Evolutionary conservation across 2,329 filamentous ascomycete species (phyloP), one percentile per base, ranked within the genome.

Genomic region (Xylaria sp.): DNA sequence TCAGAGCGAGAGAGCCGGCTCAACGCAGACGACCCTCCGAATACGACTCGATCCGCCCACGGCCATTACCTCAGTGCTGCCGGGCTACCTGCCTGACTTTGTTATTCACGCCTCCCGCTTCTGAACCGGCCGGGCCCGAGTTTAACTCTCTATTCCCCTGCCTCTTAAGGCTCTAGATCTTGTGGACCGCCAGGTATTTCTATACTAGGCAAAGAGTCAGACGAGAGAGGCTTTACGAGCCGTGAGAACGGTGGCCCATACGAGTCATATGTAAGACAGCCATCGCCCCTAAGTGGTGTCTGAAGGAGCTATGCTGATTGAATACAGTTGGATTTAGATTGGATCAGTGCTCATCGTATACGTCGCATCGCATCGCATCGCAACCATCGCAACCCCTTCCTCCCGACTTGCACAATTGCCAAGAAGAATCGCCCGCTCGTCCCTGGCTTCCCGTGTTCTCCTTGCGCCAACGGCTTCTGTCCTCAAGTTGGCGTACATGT

Each of bases 251-350:
- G 38, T 53, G 29, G 47, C 47, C n/a, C 11, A 47, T 36, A 51
- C 49, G 33, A 61, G 42, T 51, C 25, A 36, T 36, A 55, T 58
- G 53, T 20, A 39, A 50, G 38, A 27, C 13, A 27, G n/a, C 17
- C 9, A 27, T 2, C n/a, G 1, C 7, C 31, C 44, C 36, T 7
- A 22, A 38, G 25, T 7, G 9, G 13, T 20, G 20, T 42, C 27
- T 25, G 22, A 22, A 51, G 38, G 49, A 49, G 39, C 53, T 25
- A 20, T 67, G 54, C 64, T 69, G 47, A 69, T 55, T 47, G 29
- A 31, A 54, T 27, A 25, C 36, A 27, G 31, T 36, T 10, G 36
- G 36, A 44, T 42, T 42, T 39, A 69, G 61, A 11, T 56, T 49
- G 36, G 49, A 65, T 38, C 39, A 25, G 36, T 45, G 20, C 47